Conservation (phyloP, 371 early-diverging fungal species). For the Rhizopus arrhizus region DNA sequence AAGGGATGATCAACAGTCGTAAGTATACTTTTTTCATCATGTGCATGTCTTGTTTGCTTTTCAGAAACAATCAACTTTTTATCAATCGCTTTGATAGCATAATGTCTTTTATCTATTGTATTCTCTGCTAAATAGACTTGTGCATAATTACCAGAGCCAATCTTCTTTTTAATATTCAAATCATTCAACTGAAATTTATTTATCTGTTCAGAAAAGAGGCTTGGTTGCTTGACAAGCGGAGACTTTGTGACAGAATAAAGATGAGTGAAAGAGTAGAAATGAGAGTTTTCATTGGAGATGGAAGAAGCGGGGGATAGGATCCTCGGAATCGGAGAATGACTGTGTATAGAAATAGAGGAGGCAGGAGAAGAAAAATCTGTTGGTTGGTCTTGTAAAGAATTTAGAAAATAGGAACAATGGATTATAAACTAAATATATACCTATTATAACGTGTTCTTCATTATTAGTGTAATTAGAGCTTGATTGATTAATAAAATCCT, state of each 20-base stretch:
- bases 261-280: too few species aligned
- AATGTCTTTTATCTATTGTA: conserved; percentile 49
- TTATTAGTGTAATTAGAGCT: neutral
- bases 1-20: conserved; percentile 83
- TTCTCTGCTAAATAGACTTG: conserved; percentile 64
- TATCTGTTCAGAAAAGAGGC: too few species aligned
- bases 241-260: too few species aligned
- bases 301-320: too few species aligned
- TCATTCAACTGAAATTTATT: conserved; percentile 19
- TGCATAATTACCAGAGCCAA: conserved; percentile 72
- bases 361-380: neutral
- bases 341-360: neutral
- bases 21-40: conserved; percentile 85
- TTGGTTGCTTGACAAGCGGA: too few species aligned
- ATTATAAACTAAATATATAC: neutral
- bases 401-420: too few species aligned
- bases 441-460: neutral
- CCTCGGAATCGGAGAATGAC: neutral
- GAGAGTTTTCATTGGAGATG: too few species aligned
- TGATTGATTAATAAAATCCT: neutral
- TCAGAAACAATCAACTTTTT: conserved; percentile 92
- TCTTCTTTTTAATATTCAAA: conserved; percentile 47
- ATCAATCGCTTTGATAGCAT: conserved; percentile 89
- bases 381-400: too few species aligned
- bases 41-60: conserved; percentile 88